Evolutionary conservation across 164 flowering plant species (phyloP).

Genomic region (Amborella trichopoda): DNA sequence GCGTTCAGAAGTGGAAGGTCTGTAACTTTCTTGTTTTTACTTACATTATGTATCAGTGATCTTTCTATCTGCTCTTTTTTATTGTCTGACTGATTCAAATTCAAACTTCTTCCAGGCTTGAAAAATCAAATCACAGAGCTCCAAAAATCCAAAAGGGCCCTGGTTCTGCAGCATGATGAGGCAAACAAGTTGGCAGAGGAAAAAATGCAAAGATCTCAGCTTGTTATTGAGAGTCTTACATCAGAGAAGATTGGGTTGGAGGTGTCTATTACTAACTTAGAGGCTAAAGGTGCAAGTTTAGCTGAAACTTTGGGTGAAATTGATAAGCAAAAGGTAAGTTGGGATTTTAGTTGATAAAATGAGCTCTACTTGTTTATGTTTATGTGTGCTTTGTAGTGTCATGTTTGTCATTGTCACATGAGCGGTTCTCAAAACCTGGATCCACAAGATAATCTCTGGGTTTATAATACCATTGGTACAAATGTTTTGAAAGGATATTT

Average conservation of each 20-base stretch:
- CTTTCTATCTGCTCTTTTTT: background rate
- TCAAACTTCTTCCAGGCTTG: slow-evolving; percentile 11
- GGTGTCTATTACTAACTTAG: slow-evolving; percentile 31
- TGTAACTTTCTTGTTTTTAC: background rate
- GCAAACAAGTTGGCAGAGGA: slow-evolving; percentile 59
- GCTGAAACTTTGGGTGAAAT: slow-evolving; percentile 34
- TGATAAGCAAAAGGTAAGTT: slow-evolving; percentile 61
- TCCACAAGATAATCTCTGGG: too few relatives aligned
- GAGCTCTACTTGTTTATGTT: too few relatives aligned
- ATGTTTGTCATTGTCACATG: too few relatives aligned
- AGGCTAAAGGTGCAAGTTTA: slow-evolving; percentile 32
- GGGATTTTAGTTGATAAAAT: background rate
- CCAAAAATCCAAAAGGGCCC: slow-evolving; percentile 49
- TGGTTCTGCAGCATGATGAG: slow-evolving; percentile 63
- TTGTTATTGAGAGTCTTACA: slow-evolving; percentile 39
- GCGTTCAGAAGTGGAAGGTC: slow-evolving; percentile 27
- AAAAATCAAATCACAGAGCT: slow-evolving; percentile 44
- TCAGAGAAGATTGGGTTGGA: slow-evolving; percentile 53
- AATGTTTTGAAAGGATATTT: too few relatives aligned
- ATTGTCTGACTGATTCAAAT: too few relatives aligned
- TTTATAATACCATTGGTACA: too few relatives aligned
- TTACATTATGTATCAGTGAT: background rate
- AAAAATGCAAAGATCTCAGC: slow-evolving; percentile 45
- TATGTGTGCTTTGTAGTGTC: too few relatives aligned
- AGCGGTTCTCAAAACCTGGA: too few relatives aligned